These are phyloP conservation scores for Kurtzmaniella quercitrusa DNA, from an alignment of 1,139 yeast species.

Conservation along the genomic window DNA sequence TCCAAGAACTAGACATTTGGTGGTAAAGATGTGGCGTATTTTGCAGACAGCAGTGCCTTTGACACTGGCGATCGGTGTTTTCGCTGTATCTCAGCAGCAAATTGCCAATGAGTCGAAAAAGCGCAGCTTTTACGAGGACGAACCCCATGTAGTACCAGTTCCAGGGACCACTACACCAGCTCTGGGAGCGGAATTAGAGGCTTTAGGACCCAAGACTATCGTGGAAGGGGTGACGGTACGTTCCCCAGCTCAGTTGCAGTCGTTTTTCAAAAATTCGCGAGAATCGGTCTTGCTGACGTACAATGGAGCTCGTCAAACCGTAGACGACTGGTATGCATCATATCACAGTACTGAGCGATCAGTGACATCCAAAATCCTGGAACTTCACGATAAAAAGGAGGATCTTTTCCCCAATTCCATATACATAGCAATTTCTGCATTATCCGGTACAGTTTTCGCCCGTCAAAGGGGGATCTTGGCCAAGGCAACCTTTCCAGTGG, in stretches of 20 bases:
- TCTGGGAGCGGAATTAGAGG: conserved; percentile 40
- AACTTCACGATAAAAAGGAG: conserved; percentile 68
- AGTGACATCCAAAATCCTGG: conserved; percentile 63
- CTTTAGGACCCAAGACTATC: conserved; percentile 39
- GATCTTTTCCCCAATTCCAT: conserved; percentile 72
- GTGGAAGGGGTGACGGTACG: conserved; percentile 59
- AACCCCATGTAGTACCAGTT: conserved; percentile 42
- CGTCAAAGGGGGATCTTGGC: conserved; percentile 64
- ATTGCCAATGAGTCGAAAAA: conserved; percentile 34
- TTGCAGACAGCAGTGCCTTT: conserved; percentile 2
- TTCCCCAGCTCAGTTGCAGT: conserved; percentile 47
- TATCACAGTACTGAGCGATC: conserved; percentile 61
- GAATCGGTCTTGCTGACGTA: conserved; percentile 18
- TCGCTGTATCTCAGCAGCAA: conserved; percentile 6
- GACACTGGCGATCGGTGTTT: conserved; percentile 2
- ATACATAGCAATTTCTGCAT: conserved; percentile 67
- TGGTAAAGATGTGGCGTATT: neutral
- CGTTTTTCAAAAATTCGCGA: conserved; percentile 45
- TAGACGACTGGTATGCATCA: conserved; percentile 38
- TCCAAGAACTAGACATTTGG: neutral
- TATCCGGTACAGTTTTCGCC: conserved; percentile 76
- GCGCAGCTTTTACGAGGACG: conserved; percentile 55
- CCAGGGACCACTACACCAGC: conserved; percentile 57
- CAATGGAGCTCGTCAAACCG: conserved; percentile 16
- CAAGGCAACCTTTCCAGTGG: conserved; percentile 58